phyloP scores from a whole-genome alignment of 179 eudicot species.

The Spergularia azorica region DNA sequence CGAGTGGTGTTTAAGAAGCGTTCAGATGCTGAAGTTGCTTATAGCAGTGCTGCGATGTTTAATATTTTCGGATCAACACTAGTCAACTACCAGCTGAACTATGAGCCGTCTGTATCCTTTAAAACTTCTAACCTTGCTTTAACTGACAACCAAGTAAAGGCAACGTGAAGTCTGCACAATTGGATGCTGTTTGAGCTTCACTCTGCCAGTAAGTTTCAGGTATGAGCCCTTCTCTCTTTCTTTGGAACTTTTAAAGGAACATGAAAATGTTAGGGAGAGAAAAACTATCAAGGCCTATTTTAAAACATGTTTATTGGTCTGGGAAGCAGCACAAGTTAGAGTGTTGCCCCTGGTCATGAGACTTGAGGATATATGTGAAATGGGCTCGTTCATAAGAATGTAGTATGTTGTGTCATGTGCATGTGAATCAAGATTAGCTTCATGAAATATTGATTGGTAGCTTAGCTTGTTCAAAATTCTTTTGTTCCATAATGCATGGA shows the following conservation, averaged over 20 bases:
- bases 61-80: slow-evolving; percentile 63
- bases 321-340: neutral
- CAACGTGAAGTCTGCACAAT: slow-evolving; percentile 35
- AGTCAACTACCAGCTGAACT: slow-evolving; percentile 76
- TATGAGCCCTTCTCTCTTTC: slow-evolving; percentile 14
- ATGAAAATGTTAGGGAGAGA: neutral
- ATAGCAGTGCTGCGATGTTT: slow-evolving; percentile 69
- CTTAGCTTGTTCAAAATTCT: neutral
- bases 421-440: neutral
- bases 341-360: neutral
- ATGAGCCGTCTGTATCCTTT: slow-evolving; percentile 49
- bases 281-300: neutral
- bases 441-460: neutral
- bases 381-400: neutral
- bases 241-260: neutral
- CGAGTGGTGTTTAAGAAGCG: slow-evolving; percentile 80
- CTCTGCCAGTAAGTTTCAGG: slow-evolving; percentile 21
- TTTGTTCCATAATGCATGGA: neutral
- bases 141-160: slow-evolving; percentile 42
- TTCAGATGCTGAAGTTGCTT: slow-evolving; percentile 94
- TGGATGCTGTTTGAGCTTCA: slow-evolving; percentile 6
- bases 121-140: slow-evolving; percentile 36
- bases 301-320: neutral
- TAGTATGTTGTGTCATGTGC: neutral
- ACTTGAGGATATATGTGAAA: neutral